Base-by-base conservation (phyloP, 2,329 filamentous ascomycete genomes). In the Xylariaceae sp. region DNA sequence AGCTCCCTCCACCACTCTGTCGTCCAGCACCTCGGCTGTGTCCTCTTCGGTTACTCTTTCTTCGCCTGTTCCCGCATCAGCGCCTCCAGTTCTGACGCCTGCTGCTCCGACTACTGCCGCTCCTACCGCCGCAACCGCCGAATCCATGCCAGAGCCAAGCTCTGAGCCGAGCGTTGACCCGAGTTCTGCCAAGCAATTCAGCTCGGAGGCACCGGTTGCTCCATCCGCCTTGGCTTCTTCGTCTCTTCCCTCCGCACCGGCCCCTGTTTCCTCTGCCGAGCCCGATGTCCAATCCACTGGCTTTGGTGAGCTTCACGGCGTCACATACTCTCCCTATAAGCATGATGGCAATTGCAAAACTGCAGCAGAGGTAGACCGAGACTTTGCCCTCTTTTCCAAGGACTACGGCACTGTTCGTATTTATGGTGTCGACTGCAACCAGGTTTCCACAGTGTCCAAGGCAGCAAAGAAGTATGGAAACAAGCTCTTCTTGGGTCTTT, bases 341-440 rank as follows among this genome's bases (percentile, higher is more conserved):
- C 72, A 71, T 10, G 78, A 82, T 60, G 77, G 82, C 35, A 74
- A 74, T 58, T 95, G 90, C 81, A 94, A 93, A 73, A 77, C 80
- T 4, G 76, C 80, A 56, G 74, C 77, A 1, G 77, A 90, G 66
- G 80, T 95, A 55, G 77, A 82, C 61, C 70, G 75, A 17, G 90
- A 96, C 68, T 83, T 94, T 66, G 74, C 76, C 13, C 74, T 74
- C 55, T 77, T 84, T 34, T 76, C 76, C 11, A 71, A 74, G 18
- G 72, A 74, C 11, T 92, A 88, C 73, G 78, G 79, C 15, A 73
- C 86, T 41, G 77, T 95, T 57, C 88, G 92, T 54, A 82, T 89
- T 69, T 96, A 96, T 70, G 91, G 90, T 55, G 84, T 85, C 59
- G 89, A 92, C 73, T 95, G 91, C 73, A 77, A 90, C 68, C 88